Evolutionary conservation across 805 yeast species (phyloP), one percentile per base, ranked within the genome.

Genomic region (Suhomyces faveliae): DNA sequence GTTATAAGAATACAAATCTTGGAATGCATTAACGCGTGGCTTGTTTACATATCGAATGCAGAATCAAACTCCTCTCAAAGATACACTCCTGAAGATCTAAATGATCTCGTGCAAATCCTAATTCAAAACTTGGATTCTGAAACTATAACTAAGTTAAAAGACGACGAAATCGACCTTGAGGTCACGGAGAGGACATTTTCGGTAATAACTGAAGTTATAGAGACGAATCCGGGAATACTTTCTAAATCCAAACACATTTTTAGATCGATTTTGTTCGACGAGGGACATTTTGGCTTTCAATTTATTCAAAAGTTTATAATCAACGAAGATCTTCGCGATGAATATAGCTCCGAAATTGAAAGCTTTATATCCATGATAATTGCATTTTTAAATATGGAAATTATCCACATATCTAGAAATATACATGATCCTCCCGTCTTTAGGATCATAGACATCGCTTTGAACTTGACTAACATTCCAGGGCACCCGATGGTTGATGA

Each of bases 401-500:
- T 77, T 9, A 50, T 78, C 0, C 60, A 64, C 35, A 57, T 83
- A 6, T 66, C 80, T 1, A 58, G 70, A 15, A 63, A 67, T 30
- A 55, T 83, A 9, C 55, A 66, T 1, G 64, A 68, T 29, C 63
- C 67, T 11, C 52, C 60, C 2, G 64, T 67, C 25, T 66, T 71
- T 37, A 64, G 64, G 12, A 74, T 79, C 44, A 64, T 85, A 12
- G 68, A 76, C 15, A 71, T 79, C 21, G 61, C 85, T 15, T 50
- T 84, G 13, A 71, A 71, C 45, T 59, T 87, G 43, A 80, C 90
- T 0, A 73, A 77, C 49, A 75, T 77, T 44, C 82, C 84, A 1
- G 80, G 84, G 2, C 51, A 63, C 5, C 85, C 94, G 0, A 71
- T 83, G 2, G 55, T 70, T 0, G 86, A 85, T 33, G 95, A 87